These are phyloP conservation scores for Penicillium sp. DNA, from an alignment of 2,329 filamentous ascomycete species.

Conservation along the genomic window DNA sequence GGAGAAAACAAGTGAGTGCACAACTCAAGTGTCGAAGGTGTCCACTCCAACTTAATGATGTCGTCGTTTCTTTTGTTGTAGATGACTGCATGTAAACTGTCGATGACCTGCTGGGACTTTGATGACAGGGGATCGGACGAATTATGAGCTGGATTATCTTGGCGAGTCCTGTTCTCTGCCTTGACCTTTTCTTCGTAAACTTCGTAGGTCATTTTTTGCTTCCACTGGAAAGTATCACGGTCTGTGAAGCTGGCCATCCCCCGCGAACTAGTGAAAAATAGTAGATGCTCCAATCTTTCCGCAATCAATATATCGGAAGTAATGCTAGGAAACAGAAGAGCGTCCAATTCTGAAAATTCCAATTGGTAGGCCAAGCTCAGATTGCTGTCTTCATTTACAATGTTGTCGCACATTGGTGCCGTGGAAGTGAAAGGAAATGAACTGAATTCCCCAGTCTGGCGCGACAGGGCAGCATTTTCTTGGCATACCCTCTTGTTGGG, in stretches of 20 bases:
- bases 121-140: not conserved
- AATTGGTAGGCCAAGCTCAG: constrained; percentile 3
- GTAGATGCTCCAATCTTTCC: constrained; percentile 22
- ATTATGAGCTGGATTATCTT: not conserved
- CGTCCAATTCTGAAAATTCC: constrained; percentile 20
- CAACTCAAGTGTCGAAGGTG: not conserved
- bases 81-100: constrained; percentile 7
- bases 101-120: constrained; percentile 13
- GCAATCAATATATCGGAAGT: constrained; percentile 13
- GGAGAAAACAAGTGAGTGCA: constrained; percentile 24
- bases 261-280: constrained; percentile 23
- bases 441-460: not conserved
- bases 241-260: constrained; percentile 25
- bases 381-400: not conserved
- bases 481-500: not conserved
- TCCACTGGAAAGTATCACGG: constrained; percentile 13
- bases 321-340: constrained; percentile 11
- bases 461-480: not conserved
- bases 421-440: not conserved
- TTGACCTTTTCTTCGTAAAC: constrained; percentile 3
- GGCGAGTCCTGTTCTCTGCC: not conserved
- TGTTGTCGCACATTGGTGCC: not conserved
- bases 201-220: constrained; percentile 18
- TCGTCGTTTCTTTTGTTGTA: constrained; percentile 6
- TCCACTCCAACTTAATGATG: constrained; percentile 18